Base-by-base conservation (phyloP, 2,329 filamentous ascomycete genomes). In the Aspergillus quadricinctus region DNA sequence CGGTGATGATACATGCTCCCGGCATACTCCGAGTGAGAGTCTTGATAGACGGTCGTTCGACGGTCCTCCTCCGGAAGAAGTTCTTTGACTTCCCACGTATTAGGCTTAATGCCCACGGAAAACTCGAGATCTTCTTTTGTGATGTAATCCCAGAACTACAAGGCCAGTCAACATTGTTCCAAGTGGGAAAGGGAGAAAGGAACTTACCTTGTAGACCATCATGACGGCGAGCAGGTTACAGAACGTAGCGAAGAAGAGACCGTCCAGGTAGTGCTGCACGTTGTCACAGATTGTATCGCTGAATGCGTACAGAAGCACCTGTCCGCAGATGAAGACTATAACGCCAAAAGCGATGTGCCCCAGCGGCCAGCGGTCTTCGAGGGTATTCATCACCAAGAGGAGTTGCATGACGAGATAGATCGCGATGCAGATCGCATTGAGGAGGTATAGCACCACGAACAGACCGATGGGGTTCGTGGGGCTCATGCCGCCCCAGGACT, bases 71-170 rank as follows among this genome's bases (percentile, higher is more conserved):
- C 90, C 48, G 88, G 84, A 19, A 94, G 81, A 10, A 90, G 81
- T 61, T 97, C 93, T 79, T 97, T 97, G 71, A 97, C 89, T 72
- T 99, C 94, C 94, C 94, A 99, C 74, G 94, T 97, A 78, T 96
- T 95, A 77, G 90, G 89, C 73, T 93, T 90, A 57, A 91, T 91
- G 62, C 93, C 93, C 50, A 99, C 94, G 2, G 92, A 96, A 76
- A 99, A 99, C 73, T 99, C 94, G 63, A 99, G 87, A 73, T 99
- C 94, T 77, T 99, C 94, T 70, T 90, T 92, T 23, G 94, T 99
- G 74, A 99, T 99, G 17, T 92, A 97, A 72, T 99, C 94, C 94
- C 94, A 99, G 80, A 96, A 99, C 92, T 94, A 65, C 53, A 48
- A 19, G n/a, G 56, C 48, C 49, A 43, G 17, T 48, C 17, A 46